A percentile compares a stretch with the other conserved stretches of the same genome.
Conservation (phyloP, 2,329 filamentous ascomycete genomes). For the Teratosphaeria pseudoeucalypti region DNA sequence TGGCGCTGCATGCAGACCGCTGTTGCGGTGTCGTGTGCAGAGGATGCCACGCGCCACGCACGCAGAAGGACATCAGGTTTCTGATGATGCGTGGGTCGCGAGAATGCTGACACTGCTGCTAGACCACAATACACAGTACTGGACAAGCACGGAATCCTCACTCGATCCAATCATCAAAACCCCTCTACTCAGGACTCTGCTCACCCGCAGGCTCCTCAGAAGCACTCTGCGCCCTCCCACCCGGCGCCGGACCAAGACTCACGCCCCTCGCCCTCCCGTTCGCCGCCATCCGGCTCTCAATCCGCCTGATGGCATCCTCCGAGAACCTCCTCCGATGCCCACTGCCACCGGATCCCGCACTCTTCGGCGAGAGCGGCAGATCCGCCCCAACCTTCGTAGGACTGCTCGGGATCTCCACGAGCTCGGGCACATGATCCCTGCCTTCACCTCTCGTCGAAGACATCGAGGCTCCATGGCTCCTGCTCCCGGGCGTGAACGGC, state of each 20-base stretch:
- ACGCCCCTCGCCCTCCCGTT: constrained; percentile 9
- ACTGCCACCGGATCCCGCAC: neutral
- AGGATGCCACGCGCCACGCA: neutral
- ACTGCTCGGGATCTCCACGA: constrained; percentile 4
- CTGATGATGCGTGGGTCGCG: neutral
- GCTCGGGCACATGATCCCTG: constrained; percentile 9
- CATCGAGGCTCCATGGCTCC: constrained; percentile 5
- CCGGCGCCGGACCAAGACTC: constrained; percentile 11
- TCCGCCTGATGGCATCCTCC: constrained; percentile 16
- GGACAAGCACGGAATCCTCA: neutral
- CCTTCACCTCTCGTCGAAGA: neutral
- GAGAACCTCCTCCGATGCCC: constrained; percentile 19
- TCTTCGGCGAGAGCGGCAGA: neutral
- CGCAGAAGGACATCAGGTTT: neutral
- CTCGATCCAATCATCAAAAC: neutral
- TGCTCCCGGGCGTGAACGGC: neutral
- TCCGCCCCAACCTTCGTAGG: constrained; percentile 8
- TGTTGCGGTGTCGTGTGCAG: neutral
- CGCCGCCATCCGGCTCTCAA: constrained; percentile 11
- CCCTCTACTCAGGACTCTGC: neutral
- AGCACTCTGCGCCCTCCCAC: neutral
- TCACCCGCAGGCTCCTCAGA: neutral
- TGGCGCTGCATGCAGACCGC: neutral
- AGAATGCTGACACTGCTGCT: neutral
- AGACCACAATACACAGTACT: neutral